Conservation (phyloP, 2,329 filamentous ascomycete species). For the Cladobotryum mycophilum region DNA sequence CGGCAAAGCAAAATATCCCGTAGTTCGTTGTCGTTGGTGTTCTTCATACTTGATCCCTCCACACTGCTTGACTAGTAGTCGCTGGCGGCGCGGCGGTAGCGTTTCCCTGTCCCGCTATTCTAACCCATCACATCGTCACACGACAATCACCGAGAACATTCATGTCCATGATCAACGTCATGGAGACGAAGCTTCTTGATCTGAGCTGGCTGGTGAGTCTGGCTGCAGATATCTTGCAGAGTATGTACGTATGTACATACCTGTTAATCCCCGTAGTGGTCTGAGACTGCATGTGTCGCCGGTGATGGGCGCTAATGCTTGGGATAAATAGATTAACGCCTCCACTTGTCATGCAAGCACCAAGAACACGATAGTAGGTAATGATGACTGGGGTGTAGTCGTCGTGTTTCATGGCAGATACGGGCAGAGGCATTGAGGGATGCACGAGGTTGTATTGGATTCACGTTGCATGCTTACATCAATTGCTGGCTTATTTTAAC, state of each 20-base stretch:
- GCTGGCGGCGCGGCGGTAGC: slow-evolving; percentile 9
- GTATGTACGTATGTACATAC: neutral
- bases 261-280: neutral
- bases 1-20: no score
- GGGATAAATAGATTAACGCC: no score
- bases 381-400: no score
- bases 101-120: slow-evolving; percentile 9
- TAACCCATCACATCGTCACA: slow-evolving; percentile 12
- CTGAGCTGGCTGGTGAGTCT: neutral
- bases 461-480: no score
- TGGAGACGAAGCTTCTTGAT: neutral
- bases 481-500: no score
- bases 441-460: no score
- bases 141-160: slow-evolving; percentile 5
- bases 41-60: slow-evolving; percentile 4
- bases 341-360: no score
- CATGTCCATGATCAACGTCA: slow-evolving; percentile 7
- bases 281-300: neutral
- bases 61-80: slow-evolving; percentile 1
- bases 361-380: no score
- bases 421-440: no score
- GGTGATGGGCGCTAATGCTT: no score
- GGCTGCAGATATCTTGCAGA: slow-evolving; percentile 3
- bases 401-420: no score
- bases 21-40: neutral